Conservation (phyloP, 306 rosid species). For the Medicago lupulina region DNA sequence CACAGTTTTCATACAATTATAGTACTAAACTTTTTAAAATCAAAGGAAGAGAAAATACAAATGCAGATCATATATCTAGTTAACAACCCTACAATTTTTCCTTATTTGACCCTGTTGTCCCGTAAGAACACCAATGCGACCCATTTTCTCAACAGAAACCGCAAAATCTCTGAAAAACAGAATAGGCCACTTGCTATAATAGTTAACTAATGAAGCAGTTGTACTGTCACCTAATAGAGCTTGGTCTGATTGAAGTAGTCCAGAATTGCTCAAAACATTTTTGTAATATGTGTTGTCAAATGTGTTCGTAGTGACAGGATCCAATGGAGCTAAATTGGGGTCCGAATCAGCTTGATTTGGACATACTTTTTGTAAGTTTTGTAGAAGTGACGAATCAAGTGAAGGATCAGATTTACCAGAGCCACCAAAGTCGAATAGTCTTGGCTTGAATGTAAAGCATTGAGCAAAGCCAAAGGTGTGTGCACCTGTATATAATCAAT, state of each 20-base stretch:
- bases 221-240: constrained; percentile 63
- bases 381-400: constrained; percentile 55
- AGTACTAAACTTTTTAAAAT: not conserved
- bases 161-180: constrained; percentile 69
- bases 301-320: constrained; percentile 51
- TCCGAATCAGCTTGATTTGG: constrained; percentile 71
- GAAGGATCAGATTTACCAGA: constrained; percentile 79
- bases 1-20: not conserved
- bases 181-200: constrained; percentile 64
- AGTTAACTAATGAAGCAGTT: constrained; percentile 61
- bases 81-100: constrained; percentile 69
- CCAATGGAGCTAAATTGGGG: constrained; percentile 69
- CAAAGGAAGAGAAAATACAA: too few species aligned
- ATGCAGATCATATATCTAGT: constrained; percentile 25
- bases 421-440: constrained; percentile 72
- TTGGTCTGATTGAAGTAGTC: constrained; percentile 83
- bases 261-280: constrained; percentile 68
- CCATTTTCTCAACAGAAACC: constrained; percentile 74
- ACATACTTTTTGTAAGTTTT: constrained; percentile 56
- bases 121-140: constrained; percentile 71
- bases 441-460: constrained; percentile 81
- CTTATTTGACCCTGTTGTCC: constrained; percentile 77
- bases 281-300: constrained; percentile 78
- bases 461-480: constrained; percentile 91
- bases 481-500: constrained; percentile 54